Evolutionary conservation across 23 red algal species (phyloP), one percentile per base, ranked within the genome.

Genomic region (Rhodosorus marinus): DNA sequence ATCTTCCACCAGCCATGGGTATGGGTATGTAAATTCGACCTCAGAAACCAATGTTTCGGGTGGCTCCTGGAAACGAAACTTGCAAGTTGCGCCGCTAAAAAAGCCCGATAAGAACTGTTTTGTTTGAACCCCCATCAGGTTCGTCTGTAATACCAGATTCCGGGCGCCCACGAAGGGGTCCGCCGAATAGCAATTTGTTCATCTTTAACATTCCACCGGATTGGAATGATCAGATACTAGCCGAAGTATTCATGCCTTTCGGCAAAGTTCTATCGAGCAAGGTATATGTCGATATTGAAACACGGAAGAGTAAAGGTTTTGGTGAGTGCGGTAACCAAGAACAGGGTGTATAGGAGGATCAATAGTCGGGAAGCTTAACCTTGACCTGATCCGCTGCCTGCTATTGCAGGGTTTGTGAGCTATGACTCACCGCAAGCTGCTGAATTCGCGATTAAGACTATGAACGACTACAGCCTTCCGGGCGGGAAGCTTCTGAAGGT

Each of bases 211-310:
- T 61, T 35, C 57, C 57, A 5, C 27, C 32, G 6, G 57, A 61
- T 9, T 61, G 57, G 57, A 38, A 61, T 36, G 57, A 61, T 35
- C 27, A 28, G 3, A 35, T 35, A 27, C 43, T 61, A 14, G 57
- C 57, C 6, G 43, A 35, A 41, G 19, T 35, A 36, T 61, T 61
- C 46, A 28, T 35, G 36, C 27, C 32, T 15, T 61, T 61, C 43
- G 57, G 57, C 14, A 31, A 35, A 8, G 15, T 61, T 33, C 57
- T 61, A 6, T 61, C 57, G 35, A 43, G 33, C 36, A 61, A 61
- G 9, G 57, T 61, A 38, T 61, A 43, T 20, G 43, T 61, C 17
- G 57, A 61, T 61, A 61, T 41, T n/a, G 27, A 46, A 31, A 61
- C 57, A 50, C 28, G 43, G 9, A 31, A 38, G 8, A 33, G 28